Percentiles rank a stretch among this genome's conserved stretches.
Evolutionary conservation across 768 basidiomycete genomes (phyloP).

Genomic region (Rhodocollybia butyracea): DNA sequence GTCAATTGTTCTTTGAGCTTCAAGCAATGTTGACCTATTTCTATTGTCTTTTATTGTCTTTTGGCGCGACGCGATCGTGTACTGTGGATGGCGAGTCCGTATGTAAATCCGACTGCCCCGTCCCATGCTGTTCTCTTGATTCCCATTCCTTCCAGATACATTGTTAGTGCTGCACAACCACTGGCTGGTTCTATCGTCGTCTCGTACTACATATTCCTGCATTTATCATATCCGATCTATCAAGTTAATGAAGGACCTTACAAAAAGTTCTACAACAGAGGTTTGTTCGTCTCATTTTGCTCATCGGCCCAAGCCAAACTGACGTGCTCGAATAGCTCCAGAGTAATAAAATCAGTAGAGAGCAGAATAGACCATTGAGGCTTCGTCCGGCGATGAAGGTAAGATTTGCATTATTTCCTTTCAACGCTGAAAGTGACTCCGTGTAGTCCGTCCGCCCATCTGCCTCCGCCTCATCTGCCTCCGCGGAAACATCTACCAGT

Average conservation of each 20-base stretch:
- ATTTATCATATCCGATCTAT: background rate
- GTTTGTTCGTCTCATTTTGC: no score
- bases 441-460: background rate
- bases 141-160: background rate
- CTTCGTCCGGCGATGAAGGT: no score
- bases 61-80: background rate
- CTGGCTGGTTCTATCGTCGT: background rate
- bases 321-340: no score
- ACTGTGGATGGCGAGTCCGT: background rate
- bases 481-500: background rate
- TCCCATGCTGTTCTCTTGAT: background rate
- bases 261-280: background rate
- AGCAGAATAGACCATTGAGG: no score
- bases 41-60: background rate
- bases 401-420: background rate
- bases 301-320: no score
- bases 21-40: no score
- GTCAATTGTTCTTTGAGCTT: no score
- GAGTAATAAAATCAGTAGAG: no score
- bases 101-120: background rate
- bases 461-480: background rate
- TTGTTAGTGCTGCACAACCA: background rate
- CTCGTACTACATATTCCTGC: background rate
- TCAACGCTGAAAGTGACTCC: background rate
- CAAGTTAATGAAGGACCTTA: background rate